A percentile compares a stretch with the other conserved stretches of the same genome.
Evolutionary conservation across 2,329 filamentous ascomycete species (phyloP).

Genomic region (Mycosphaerelloides madeirae): DNA sequence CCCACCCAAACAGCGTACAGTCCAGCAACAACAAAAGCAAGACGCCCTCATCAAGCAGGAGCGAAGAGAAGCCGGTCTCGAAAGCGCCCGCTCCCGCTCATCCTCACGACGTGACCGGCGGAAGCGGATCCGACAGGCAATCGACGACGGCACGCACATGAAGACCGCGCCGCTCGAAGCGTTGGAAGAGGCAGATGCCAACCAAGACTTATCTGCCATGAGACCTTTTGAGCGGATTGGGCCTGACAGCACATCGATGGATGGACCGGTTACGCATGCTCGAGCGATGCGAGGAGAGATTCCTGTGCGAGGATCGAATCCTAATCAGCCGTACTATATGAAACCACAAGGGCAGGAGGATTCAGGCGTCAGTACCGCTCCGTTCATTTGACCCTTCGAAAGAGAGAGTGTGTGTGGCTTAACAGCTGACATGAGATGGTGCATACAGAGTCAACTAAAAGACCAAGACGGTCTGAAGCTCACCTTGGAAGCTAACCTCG

Average conservation of each 20-base stretch:
- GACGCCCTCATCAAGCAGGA: conserved; percentile 34
- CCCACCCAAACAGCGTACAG: conserved; percentile 36
- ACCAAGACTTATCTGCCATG: conserved; percentile 45
- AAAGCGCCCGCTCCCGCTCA: conserved; percentile 44
- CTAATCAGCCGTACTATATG: conserved; percentile 44
- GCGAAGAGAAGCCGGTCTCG: conserved; percentile 29
- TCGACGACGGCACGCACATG: conserved; percentile 49
- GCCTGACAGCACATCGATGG: conserved; percentile 53
- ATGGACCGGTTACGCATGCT: conserved; percentile 52
- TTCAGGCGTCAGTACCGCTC: conserved; percentile 11
- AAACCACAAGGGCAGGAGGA: conserved; percentile 21
- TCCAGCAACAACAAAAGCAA: conserved; percentile 44
- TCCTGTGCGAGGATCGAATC: conserved; percentile 49
- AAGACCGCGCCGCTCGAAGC: conserved; percentile 46
- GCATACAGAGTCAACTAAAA: conserved; percentile 35
- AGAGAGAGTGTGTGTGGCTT: background rate
- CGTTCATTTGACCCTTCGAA: background rate
- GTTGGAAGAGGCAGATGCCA: conserved; percentile 50
- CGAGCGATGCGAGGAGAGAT: conserved; percentile 53
- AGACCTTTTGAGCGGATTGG: conserved; percentile 53
- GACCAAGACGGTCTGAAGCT: conserved; percentile 65
- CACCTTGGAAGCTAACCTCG: conserved; percentile 71
- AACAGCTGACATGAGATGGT: background rate
- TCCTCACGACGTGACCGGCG: conserved; percentile 45
- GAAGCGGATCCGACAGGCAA: conserved; percentile 42